Percentiles rank a stretch among this genome's conserved stretches.
Evolutionary conservation across 352 stramenopile species (phyloP).

Genomic region (Pelagophyceae sp.): DNA sequence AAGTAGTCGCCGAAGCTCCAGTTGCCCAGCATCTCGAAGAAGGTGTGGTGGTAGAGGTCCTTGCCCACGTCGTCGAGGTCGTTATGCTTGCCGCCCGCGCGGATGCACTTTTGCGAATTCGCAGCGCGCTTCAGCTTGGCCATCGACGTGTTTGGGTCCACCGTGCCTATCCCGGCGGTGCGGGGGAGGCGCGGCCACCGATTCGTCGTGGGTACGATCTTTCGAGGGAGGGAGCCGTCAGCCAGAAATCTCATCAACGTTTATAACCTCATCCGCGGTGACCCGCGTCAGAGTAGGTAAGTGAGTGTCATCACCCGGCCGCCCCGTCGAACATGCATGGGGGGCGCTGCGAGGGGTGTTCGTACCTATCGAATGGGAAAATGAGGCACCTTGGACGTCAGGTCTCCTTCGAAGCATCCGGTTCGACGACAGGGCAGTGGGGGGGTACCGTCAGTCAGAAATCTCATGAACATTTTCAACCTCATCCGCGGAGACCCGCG

Average conservation of each 20-base stretch:
- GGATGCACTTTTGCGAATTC: conserved; percentile 92
- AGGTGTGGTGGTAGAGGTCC: conserved; percentile 92
- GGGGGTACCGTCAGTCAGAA: neutral
- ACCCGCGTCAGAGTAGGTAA: neutral
- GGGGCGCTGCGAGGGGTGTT: no score
- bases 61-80: conserved; percentile 94
- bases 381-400: no score
- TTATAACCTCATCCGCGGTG: neutral
- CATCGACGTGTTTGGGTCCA: conserved; percentile 71
- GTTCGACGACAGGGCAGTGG: no score
- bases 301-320: neutral
- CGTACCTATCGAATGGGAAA: no score
- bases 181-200: neutral
- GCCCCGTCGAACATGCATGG: no score
- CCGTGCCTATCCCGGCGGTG: conserved; percentile 38
- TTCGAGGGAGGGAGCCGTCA: neutral
- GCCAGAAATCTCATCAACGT: neutral
- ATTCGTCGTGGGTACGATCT: neutral
- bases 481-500: neutral
- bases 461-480: neutral
- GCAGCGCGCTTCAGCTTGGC: conserved; percentile 69
- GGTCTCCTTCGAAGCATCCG: no score
- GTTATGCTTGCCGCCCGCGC: conserved; percentile 94
- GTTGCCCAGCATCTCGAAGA: conserved; percentile 98
- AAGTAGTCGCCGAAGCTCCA: conserved; percentile 97